These are phyloP conservation scores for Pilatotrama ljubarskyi DNA, from an alignment of 768 basidiomycete species.

Conservation along the genomic window DNA sequence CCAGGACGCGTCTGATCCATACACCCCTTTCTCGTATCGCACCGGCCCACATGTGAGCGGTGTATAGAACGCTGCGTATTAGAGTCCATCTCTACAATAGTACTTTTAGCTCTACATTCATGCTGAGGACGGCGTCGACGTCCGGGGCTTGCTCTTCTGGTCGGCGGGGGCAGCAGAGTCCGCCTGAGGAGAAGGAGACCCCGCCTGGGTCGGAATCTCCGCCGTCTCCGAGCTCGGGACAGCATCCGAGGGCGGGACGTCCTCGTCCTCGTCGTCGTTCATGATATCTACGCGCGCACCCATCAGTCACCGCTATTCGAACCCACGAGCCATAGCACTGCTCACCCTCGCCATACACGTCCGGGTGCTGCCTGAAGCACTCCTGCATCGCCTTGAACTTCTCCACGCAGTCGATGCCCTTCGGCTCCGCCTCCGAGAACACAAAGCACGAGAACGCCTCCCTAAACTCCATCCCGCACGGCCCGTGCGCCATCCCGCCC, in stretches of 20 bases:
- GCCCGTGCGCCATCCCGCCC: conserved; percentile 98
- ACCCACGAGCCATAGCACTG: conserved; percentile 12
- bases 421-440: conserved; percentile 90
- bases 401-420: conserved; percentile 97
- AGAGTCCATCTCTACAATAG: background rate
- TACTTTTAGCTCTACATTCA: conserved; percentile 20
- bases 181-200: background rate
- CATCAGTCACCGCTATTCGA: conserved; percentile 4
- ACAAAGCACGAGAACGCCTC: conserved; percentile 98
- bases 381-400: conserved; percentile 98
- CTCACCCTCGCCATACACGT: conserved; percentile 93
- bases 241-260: conserved; percentile 19
- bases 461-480: conserved; percentile 90
- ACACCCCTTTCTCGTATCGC: background rate
- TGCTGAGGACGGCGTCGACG: background rate
- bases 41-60: conserved; percentile 7
- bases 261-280: conserved; percentile 64
- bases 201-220: conserved; percentile 6
- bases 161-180: background rate
- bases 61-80: conserved; percentile 12
- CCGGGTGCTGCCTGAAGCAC: conserved; percentile 95
- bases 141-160: conserved; percentile 8
- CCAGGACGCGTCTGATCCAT: too few relatives aligned
- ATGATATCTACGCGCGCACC: conserved; percentile 52
- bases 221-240: conserved; percentile 7